phyloP scores from a whole-genome alignment of 306 rosid species.

The Mimosa bimucronata region DNA sequence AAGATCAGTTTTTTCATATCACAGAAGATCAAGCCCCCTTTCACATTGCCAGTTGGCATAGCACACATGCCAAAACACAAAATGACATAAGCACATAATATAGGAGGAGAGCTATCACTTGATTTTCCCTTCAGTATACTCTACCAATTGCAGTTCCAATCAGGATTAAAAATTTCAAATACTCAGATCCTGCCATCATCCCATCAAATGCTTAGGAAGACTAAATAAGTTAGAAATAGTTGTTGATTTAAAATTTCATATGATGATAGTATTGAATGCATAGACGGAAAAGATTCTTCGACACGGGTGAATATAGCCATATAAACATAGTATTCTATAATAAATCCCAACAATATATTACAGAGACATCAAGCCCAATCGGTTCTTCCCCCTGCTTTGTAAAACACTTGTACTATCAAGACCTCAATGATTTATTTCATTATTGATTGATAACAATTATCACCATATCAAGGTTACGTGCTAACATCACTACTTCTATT shows the following conservation, averaged over 20 bases:
- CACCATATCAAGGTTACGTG: background rate
- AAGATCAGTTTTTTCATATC: conserved; percentile 5
- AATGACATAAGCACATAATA: conserved; percentile 12
- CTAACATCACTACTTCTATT: conserved; percentile 8
- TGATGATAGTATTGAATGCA: background rate
- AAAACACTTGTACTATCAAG: background rate
- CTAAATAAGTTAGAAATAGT: background rate
- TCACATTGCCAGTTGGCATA: background rate
- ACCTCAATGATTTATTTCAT: conserved; percentile 6
- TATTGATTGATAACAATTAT: background rate
- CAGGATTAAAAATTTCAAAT: conserved; percentile 8
- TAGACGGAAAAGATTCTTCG: conserved; percentile 1
- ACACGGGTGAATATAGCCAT: background rate
- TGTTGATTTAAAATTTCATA: conserved; percentile 10
- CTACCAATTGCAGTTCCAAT: conserved; percentile 3
- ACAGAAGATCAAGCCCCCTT: background rate
- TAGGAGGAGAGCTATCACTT: background rate
- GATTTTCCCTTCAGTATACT: background rate
- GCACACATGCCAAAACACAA: background rate
- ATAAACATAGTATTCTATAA: background rate
- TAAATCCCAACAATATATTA: background rate
- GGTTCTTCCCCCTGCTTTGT: conserved; percentile 6
- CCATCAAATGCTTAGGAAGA: background rate
- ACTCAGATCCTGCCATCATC: background rate
- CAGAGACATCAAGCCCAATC: conserved; percentile 33